Evolutionary conservation across 192 early-diverging fungal species (phyloP), one percentile per base, ranked within the genome.

Genomic region (Helicostylum pulchrum): DNA sequence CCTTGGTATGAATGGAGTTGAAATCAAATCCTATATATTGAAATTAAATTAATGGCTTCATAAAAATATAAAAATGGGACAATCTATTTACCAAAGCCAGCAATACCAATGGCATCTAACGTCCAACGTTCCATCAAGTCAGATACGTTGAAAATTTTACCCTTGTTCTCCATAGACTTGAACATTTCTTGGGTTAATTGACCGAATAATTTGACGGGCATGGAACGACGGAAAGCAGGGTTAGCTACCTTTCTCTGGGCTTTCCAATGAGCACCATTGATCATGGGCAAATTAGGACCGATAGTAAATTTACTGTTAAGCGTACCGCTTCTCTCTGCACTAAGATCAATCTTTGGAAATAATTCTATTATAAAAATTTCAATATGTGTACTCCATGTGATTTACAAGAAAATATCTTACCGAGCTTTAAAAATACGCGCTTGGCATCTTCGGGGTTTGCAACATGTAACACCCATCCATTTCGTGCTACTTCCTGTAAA

Each of bases 11-110:
- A 15, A 81, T 72, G 0, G 83, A 73, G 42, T 77, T 65, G 63
- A 87, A 85, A 59, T 85, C 78, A 50, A 77, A 81, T 30, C 77
- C 78, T 53, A 65, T 53, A 61, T 54, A 67, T 67, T 59, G n/a
- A 23, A 43, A 45, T 45, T 15, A 45, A 45, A 9, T 12, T 45
- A 15, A 45, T 26, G 26, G 26, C 26, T 26, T 2, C 2, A 26
- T 26, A 26, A 26, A 26, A 26, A 26, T 26, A 26, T 2, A 26
- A 26, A 26, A 26, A 26, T 2, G 26, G 26, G 26, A 26, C 2
- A 26, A 26, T 26, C 2, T 26, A 26, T 2, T 81, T 66, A 56
- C 73, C 72, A 64, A 73, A 73, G 5, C 72, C 66, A 50, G 66
- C 52, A 9, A 5, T 42, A 20, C 72, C 72, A 45, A 73, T 68